A percentile compares a stretch with the other conserved stretches of the same genome.
Evolutionary conservation across 495 filamentous ascomycete species (phyloP).

Genomic region (Penicillium arizonense): DNA sequence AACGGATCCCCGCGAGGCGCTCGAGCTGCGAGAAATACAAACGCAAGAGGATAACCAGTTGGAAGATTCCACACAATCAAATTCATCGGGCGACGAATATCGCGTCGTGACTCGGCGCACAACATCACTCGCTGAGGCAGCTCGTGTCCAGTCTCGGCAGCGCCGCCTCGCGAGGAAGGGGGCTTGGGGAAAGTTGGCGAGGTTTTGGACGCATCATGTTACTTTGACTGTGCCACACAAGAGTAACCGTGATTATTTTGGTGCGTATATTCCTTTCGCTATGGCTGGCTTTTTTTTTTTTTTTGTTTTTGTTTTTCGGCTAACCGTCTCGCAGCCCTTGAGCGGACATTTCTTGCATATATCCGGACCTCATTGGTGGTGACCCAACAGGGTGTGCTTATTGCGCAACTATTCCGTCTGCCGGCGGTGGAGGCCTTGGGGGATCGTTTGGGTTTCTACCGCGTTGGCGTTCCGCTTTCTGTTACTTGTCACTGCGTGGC

Average conservation of each 20-base stretch:
- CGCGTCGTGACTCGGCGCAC: conserved; percentile 32
- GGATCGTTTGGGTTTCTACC: conserved; percentile 53
- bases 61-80: conserved; percentile 19
- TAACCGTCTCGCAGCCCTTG: conserved; percentile 50
- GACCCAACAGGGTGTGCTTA: conserved; percentile 61
- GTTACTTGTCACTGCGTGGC: conserved; percentile 56
- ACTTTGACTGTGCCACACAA: conserved; percentile 41
- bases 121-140: conserved; percentile 13
- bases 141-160: conserved; percentile 5
- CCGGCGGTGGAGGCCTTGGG: conserved; percentile 43
- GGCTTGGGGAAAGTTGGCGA: conserved; percentile 21
- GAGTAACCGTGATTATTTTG: conserved; percentile 45
- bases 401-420: conserved; percentile 70
- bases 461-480: conserved; percentile 65
- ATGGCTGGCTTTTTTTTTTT: too few relatives aligned
- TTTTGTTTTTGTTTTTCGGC: too few relatives aligned
- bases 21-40: conserved; percentile 31
- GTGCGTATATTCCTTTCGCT: conserved; percentile 16
- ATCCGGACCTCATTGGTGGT: conserved; percentile 69
- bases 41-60: conserved; percentile 21
- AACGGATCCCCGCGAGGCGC: conserved; percentile 18
- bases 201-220: conserved; percentile 43
- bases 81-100: conserved; percentile 38
- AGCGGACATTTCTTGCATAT: conserved; percentile 78
- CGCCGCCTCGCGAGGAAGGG: conserved; percentile 23